Evolutionary conservation across 495 filamentous ascomycete species (phyloP).

Genomic region (Aspergillus wentii): DNA sequence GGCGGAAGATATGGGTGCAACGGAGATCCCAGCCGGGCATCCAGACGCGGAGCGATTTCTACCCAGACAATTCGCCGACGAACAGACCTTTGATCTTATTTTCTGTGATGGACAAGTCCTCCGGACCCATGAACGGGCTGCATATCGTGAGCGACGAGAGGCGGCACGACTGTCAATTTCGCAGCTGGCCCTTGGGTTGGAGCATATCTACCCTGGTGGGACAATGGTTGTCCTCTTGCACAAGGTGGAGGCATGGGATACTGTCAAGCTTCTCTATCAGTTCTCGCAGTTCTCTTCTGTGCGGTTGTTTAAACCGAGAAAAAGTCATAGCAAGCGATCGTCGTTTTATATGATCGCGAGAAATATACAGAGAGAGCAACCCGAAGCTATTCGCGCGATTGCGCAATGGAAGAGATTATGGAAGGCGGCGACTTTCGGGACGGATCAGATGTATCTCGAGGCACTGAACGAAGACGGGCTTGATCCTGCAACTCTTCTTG

Average conservation of each 20-base stretch:
- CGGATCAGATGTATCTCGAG: constrained; percentile 12
- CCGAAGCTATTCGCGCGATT: constrained; percentile 31
- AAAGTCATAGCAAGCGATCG: constrained; percentile 34
- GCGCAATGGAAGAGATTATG: constrained; percentile 37
- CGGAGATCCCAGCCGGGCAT: constrained; percentile 34
- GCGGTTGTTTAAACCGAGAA: constrained; percentile 42
- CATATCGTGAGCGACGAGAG: constrained; percentile 39
- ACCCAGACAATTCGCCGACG: constrained; percentile 7
- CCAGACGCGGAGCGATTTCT: constrained; percentile 39
- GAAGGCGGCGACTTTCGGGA: constrained; percentile 41
- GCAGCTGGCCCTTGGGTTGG: constrained; percentile 45
- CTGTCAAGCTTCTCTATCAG: constrained; percentile 30
- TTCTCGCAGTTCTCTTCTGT: constrained; percentile 43
- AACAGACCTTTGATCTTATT: constrained; percentile 43
- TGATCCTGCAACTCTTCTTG: constrained; percentile 26
- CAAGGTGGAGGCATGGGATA: constrained; percentile 38
- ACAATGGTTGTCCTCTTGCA: constrained; percentile 49
- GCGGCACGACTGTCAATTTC: constrained; percentile 29
- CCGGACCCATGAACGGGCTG: constrained; percentile 36
- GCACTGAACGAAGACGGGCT: constrained; percentile 7
- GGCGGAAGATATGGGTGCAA: constrained; percentile 43
- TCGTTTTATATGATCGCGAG: constrained; percentile 56
- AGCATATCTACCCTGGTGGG: constrained; percentile 39
- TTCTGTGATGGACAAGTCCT: constrained; percentile 56
- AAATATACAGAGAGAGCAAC: constrained; percentile 28